phyloP scores from a whole-genome alignment of 257 asterid genomes.

The Solanum raphanifolium region DNA sequence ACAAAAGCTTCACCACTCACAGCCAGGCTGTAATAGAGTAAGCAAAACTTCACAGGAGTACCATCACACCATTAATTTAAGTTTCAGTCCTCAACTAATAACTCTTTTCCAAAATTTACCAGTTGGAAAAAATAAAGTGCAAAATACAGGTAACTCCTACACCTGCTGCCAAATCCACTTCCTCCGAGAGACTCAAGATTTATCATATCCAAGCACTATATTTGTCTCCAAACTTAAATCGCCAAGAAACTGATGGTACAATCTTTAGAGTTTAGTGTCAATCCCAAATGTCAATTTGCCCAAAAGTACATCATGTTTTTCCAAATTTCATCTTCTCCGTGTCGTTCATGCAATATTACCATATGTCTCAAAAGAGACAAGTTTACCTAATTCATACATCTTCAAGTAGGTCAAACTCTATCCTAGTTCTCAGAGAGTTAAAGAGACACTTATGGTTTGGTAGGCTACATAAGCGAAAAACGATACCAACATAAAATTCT shows the following conservation, averaged over 20 bases:
- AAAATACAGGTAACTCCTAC: neutral
- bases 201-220: neutral
- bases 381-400: neutral
- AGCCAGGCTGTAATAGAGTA: neutral
- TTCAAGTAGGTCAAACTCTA: neutral
- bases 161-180: neutral
- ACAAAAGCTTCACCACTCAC: neutral
- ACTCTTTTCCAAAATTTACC: neutral
- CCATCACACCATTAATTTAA: neutral
- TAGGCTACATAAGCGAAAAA: neutral
- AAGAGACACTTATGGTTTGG: neutral
- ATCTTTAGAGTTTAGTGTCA: neutral
- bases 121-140: neutral
- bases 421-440: neutral
- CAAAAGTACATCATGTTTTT: neutral
- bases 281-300: neutral
- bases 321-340: neutral
- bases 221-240: neutral
- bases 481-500: neutral
- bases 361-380: neutral
- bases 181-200: neutral
- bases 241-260: neutral
- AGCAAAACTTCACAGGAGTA: neutral
- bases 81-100: neutral
- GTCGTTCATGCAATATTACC: neutral